These are phyloP conservation scores for Trypanosoma cruzi DNA, from an alignment of 208 protist genomes.

Conservation along the genomic window DNA sequence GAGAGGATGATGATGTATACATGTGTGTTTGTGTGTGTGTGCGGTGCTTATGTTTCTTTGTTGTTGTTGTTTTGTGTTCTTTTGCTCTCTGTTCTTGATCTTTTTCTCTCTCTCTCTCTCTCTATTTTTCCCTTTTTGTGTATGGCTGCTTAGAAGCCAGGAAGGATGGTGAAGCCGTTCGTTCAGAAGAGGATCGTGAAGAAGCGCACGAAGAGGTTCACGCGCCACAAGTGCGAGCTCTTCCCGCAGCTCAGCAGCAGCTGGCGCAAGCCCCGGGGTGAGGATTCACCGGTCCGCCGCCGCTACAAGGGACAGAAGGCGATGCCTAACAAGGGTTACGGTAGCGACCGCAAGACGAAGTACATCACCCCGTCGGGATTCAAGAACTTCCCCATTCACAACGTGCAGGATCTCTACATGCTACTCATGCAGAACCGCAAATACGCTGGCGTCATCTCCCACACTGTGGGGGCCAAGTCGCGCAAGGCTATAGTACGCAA, in stretches of 20 bases:
- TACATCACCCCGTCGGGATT: constrained; percentile 97
- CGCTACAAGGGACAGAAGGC: constrained; percentile 97
- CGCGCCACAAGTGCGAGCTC: constrained; percentile 94
- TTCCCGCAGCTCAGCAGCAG: constrained; percentile 94
- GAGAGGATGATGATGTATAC: too few relatives aligned
- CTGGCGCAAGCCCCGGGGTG: constrained; percentile 99
- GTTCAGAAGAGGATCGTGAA: constrained; percentile 95
- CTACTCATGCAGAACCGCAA: constrained; percentile 99
- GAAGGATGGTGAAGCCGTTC: constrained; percentile 94
- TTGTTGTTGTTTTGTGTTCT: too few relatives aligned
- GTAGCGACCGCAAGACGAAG: constrained; percentile 96
- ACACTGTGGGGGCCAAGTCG: constrained; percentile 94
- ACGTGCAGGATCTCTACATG: constrained; percentile 98
- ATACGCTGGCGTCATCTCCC: constrained; percentile 98
- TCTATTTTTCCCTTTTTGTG: neutral
- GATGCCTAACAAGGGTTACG: constrained; percentile 99
- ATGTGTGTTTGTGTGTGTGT: neutral
- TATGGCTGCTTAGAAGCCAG: constrained; percentile 38
- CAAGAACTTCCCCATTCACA: constrained; percentile 97
- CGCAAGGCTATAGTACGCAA: constrained; percentile 98
- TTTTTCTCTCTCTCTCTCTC: constrained; percentile 6
- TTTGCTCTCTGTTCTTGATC: neutral
- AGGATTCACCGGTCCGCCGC: constrained; percentile 98
- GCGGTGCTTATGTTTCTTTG: neutral
- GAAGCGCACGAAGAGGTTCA: constrained; percentile 98